Conservation (phyloP, 2,329 filamentous ascomycete genomes). For the Diaporthe amygdali region DNA sequence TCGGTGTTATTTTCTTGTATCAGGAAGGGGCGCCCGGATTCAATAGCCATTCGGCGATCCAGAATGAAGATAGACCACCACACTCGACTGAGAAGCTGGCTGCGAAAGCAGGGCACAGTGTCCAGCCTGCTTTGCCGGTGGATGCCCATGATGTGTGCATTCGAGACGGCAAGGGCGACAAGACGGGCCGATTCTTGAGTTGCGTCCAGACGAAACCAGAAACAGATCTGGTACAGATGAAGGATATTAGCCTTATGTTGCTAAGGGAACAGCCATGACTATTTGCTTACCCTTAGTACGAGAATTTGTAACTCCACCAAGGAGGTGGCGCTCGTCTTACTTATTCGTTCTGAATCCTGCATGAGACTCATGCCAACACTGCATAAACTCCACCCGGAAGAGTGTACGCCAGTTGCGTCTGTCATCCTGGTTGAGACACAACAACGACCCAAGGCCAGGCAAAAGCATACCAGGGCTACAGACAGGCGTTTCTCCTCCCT, state of each 20-base stretch:
- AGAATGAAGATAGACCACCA: slow-evolving; percentile 23
- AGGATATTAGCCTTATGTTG: not conserved
- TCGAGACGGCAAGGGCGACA: slow-evolving; percentile 21
- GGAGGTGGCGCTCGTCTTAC: slow-evolving; percentile 18
- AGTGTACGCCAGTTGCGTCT: slow-evolving; percentile 19
- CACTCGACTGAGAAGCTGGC: slow-evolving; percentile 10
- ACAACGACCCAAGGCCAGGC: slow-evolving; percentile 21
- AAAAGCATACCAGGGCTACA: slow-evolving; percentile 21
- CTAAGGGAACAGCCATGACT: too few species aligned
- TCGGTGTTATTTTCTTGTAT: slow-evolving; percentile 18
- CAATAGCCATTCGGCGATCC: slow-evolving; percentile 19
- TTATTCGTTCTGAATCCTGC: slow-evolving; percentile 14
- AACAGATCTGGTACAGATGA: not conserved
- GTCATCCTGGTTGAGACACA: slow-evolving; percentile 22
- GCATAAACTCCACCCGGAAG: slow-evolving; percentile 21
- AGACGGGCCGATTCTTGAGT: slow-evolving; percentile 16
- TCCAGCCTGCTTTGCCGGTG: slow-evolving; percentile 17
- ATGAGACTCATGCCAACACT: slow-evolving; percentile 22
- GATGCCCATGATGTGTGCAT: slow-evolving; percentile 22
- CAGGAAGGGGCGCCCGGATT: slow-evolving; percentile 20
- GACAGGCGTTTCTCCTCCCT: slow-evolving; percentile 21
- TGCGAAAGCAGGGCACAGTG: not conserved
- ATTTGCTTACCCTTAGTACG: not conserved
- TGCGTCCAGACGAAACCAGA: slow-evolving; percentile 19
- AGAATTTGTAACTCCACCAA: slow-evolving; percentile 17